Evolutionary conservation across 129 eudicot species (phyloP).

Genomic region (Pulicaria dysenterica): DNA sequence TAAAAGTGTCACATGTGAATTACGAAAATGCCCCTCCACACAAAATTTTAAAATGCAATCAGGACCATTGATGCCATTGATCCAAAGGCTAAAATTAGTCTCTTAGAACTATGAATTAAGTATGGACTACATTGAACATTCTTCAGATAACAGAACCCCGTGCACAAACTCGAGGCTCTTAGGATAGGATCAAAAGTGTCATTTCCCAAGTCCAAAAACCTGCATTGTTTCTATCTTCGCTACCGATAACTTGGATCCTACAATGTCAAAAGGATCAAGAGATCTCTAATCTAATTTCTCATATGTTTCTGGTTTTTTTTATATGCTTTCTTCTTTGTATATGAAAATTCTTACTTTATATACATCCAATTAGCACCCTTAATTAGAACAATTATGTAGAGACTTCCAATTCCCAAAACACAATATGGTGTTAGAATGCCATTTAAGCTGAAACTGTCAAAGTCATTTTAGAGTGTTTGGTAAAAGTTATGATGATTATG

Average conservation of each 20-base stretch:
- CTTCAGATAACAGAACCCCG: conserved; percentile 6
- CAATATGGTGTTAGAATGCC: neutral
- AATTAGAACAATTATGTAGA: conserved; percentile 3
- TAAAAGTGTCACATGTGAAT: too few relatives aligned
- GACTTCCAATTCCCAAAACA: neutral
- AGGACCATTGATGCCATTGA: too few relatives aligned
- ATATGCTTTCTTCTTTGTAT: conserved; percentile 6
- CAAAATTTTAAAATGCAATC: too few relatives aligned
- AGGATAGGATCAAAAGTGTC: neutral
- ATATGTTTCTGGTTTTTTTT: conserved; percentile 11
- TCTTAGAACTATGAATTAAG: too few relatives aligned
- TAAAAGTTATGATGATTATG: too few relatives aligned
- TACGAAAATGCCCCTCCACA: too few relatives aligned
- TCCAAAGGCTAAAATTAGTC: too few relatives aligned
- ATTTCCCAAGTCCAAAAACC: conserved; percentile 19
- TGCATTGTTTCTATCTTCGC: conserved; percentile 6
- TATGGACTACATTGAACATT: too few relatives aligned
- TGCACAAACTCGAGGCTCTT: neutral
- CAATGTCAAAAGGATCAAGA: neutral
- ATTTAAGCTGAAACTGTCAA: neutral
- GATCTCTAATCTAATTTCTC: conserved; percentile 4
- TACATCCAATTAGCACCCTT: neutral
- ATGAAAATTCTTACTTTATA: neutral
- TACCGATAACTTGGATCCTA: neutral
- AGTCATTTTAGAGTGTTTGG: too few relatives aligned